Evolutionary conservation across 441 rosid species (phyloP).

Genomic region (Rhodomyrtus psidioides): DNA sequence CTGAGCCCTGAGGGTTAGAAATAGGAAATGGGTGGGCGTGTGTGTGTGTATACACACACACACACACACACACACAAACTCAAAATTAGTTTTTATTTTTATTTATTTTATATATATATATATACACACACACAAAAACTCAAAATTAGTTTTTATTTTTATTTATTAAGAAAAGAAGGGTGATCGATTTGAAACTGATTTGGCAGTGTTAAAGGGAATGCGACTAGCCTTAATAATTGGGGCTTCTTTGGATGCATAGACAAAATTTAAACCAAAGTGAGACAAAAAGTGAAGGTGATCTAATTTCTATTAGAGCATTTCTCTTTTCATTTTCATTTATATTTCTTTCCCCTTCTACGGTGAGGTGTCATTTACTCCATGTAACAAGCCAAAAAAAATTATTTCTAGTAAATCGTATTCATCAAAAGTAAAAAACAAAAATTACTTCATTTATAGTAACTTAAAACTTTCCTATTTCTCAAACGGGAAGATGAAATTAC

Average conservation of each 20-base stretch:
- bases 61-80: too few relatives aligned
- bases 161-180: neutral
- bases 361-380: neutral
- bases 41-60: too few relatives aligned
- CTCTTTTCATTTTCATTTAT: too few relatives aligned
- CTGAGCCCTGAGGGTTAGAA: too few relatives aligned
- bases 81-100: too few relatives aligned
- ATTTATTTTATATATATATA: too few relatives aligned
- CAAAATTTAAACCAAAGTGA: neutral
- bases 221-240: neutral
- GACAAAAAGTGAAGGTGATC: neutral
- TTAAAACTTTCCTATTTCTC: neutral
- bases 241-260: neutral
- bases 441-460: neutral
- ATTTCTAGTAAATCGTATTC: neutral
- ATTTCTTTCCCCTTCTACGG: neutral
- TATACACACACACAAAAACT: too few relatives aligned
- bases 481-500: neutral
- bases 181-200: neutral
- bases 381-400: neutral
- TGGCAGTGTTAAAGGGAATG: neutral
- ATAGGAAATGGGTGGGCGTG: neutral
- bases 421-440: neutral
- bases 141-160: too few relatives aligned
- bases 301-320: neutral